Evolutionary conservation across 2,329 filamentous ascomycete genomes (phyloP), one percentile per base, ranked within the genome.

Genomic region (Bipolaris zeicola): DNA sequence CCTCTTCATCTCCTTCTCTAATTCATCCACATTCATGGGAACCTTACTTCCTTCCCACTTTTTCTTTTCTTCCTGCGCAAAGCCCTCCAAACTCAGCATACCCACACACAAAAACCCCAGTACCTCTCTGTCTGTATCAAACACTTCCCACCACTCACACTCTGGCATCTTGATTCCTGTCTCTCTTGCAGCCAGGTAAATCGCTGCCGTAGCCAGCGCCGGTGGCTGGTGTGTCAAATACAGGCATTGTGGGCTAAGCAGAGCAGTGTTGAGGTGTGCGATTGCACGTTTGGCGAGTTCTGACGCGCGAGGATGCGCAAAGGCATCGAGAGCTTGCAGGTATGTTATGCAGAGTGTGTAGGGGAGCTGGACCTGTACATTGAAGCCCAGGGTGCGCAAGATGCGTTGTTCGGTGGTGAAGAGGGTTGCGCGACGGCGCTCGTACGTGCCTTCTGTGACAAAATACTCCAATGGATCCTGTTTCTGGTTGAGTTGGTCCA

Each of bases 91-190:
- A 68, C 93, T 97, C 60, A 87, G 81, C 84, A 97, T 85, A 0
- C 84, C 92, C 10, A 97, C 91, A 3, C 96, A 92, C 55, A 98
- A 77, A 66, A 98, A 98, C 0, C 95, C 95, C 34, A 99, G 81
- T 73, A 96, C 92, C 79, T 99, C 95, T 48, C 95, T 83, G 68
- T 97, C 93, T 6, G 95, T 91, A 76, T 99, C 95, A 74, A 98
- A 98, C 0, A 98, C 91, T 76, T 97, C 93, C 95, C 95, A 99
- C 95, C 95, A 99, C 61, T 91, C 88, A 45, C 85, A 86, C 61
- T 90, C 89, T 0, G 94, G 92, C 77, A 97, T 83, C 74, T 91
- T 92, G 11, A 90, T 85, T 0, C 84, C 87, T 1, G 85, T 75
- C 64, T 98, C 92, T 42, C 88, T 84, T 0, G 92, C 90, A 0